Conservation (phyloP, 2,329 filamentous ascomycete species). For the Pseudogymnoascus sp. region DNA sequence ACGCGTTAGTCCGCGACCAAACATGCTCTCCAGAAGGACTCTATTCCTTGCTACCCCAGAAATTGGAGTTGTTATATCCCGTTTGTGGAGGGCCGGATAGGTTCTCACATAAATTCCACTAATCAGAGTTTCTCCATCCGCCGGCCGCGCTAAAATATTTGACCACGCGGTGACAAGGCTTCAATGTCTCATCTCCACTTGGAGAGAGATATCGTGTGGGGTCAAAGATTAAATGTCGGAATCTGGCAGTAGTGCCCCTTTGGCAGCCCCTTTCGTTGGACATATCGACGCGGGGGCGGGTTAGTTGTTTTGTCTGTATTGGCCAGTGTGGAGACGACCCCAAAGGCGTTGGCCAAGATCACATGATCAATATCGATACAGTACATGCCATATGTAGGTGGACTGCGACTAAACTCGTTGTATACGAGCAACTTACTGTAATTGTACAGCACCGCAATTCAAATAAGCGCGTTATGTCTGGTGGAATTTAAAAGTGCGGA, state of each 20-base stretch:
- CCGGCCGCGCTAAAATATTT: neutral
- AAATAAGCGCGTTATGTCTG: slow-evolving; percentile 7
- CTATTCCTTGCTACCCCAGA: slow-evolving; percentile 2
- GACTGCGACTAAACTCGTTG: neutral
- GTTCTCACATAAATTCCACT: slow-evolving; percentile 5
- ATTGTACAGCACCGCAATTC: neutral
- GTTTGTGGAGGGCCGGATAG: neutral
- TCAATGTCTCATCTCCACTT: neutral
- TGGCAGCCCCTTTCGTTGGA: neutral
- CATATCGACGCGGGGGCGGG: neutral
- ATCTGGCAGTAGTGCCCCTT: neutral
- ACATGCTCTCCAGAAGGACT: neutral
- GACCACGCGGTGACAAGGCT: neutral
- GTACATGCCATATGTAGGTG: neutral
- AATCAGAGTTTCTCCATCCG: neutral
- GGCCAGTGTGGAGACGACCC: neutral
- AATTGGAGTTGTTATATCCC: neutral
- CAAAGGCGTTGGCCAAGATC: neutral
- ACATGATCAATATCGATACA: neutral
- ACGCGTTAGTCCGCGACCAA: neutral
- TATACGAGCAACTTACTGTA: neutral
- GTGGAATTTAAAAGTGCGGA: slow-evolving; percentile 8
- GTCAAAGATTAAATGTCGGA: neutral
- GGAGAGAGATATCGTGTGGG: slow-evolving; percentile 1
- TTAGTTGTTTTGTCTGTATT: slow-evolving; percentile 5